These are phyloP conservation scores for Naganishia sp. DNA, from an alignment of 1,284 basidiomycete species.

Conservation along the genomic window DNA sequence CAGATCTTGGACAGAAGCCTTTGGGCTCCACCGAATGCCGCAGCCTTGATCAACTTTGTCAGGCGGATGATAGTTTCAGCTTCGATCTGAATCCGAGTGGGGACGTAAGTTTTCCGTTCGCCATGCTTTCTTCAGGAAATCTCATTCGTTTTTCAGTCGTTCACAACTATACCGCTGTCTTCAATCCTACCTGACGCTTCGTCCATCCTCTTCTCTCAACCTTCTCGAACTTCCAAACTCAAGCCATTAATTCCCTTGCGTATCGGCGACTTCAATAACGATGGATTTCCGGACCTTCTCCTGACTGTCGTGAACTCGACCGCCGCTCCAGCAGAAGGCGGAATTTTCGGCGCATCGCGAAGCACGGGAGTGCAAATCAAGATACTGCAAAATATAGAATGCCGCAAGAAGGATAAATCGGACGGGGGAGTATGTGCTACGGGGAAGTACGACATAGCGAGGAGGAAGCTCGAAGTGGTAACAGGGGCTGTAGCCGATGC, in stretches of 20 bases:
- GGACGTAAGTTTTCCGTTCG: constrained; percentile 58
- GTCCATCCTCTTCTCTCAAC: constrained; percentile 45
- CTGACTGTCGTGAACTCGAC: constrained; percentile 60
- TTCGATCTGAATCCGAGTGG: constrained; percentile 69
- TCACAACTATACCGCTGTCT: constrained; percentile 67
- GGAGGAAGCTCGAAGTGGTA: constrained; percentile 66
- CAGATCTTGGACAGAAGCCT: constrained; percentile 6
- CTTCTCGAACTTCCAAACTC: constrained; percentile 51
- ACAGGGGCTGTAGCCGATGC: constrained; percentile 59
- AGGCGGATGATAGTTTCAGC: constrained; percentile 73
- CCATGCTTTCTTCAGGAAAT: constrained; percentile 11
- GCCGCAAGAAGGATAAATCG: constrained; percentile 56
- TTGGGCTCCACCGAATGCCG: constrained; percentile 53
- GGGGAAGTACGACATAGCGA: constrained; percentile 52
- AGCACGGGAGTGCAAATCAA: constrained; percentile 57
- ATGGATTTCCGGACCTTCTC: constrained; percentile 92
- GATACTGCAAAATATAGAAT: constrained; percentile 73
- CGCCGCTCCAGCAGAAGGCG: constrained; percentile 48
- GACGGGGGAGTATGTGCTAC: constrained; percentile 57
- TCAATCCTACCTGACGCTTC: constrained; percentile 64
- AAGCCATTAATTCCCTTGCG: constrained; percentile 72
- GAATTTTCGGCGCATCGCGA: constrained; percentile 51
- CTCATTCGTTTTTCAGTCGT: constrained; percentile 57
- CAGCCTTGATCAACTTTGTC: constrained; percentile 65
- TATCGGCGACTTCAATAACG: constrained; percentile 87